These are phyloP conservation scores for Colletotrichum phormii DNA, from an alignment of 2,329 filamentous ascomycete species.

Conservation along the genomic window DNA sequence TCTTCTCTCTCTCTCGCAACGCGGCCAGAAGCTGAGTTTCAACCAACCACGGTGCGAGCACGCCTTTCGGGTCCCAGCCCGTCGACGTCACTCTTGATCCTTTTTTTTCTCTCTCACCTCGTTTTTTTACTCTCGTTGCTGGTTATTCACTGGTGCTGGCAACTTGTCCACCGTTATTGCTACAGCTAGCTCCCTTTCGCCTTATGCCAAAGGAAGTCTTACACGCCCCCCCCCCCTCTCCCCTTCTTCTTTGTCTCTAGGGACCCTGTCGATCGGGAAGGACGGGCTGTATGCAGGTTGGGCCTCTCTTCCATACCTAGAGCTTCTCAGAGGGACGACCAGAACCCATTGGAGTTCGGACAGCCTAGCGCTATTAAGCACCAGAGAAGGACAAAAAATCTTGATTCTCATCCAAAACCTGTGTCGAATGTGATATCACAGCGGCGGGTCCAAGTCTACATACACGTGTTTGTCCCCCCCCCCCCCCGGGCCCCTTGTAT, in stretches of 20 bases:
- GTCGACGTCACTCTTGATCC: background rate
- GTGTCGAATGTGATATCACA: conserved; percentile 36
- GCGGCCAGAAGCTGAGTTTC: background rate
- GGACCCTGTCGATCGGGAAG: conserved; percentile 12
- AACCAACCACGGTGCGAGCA: background rate
- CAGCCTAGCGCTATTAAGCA: no score
- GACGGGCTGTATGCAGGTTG: background rate
- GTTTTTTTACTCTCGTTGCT: no score
- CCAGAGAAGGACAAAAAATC: background rate
- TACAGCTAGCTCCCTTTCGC: background rate
- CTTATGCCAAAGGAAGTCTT: background rate
- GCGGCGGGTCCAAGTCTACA: conserved; percentile 12
- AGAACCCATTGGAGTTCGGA: conserved; percentile 3
- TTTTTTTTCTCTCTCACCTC: background rate
- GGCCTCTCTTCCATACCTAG: no score
- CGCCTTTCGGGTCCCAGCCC: background rate
- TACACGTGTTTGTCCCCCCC: background rate
- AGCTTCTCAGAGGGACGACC: no score
- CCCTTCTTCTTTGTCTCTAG: background rate
- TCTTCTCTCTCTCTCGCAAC: background rate
- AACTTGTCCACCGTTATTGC: no score
- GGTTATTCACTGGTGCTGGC: no score
- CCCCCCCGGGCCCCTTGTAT: background rate
- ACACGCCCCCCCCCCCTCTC: background rate
- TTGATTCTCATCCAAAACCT: conserved; percentile 4